Evolutionary conservation across 2,329 filamentous ascomycete genomes (phyloP), one percentile per base, ranked within the genome.

Genomic region (Aspergillus aculeatinus): DNA sequence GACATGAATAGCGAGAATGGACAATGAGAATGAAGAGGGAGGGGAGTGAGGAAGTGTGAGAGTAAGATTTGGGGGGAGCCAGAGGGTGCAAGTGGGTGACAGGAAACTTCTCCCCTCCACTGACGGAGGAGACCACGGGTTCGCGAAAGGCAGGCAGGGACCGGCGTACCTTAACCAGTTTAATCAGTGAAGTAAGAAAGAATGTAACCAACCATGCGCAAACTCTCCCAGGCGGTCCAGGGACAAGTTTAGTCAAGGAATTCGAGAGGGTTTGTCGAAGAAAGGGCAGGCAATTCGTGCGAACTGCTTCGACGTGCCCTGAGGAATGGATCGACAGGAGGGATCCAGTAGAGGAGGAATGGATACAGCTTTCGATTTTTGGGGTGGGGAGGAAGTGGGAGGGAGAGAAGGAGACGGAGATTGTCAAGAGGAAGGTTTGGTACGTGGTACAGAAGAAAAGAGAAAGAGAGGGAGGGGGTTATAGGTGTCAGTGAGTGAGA

Each of bases 261-360:
- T 29, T 33, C 47, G 16, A 21, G 29, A 27, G 31, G 33, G 27
- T 33, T 49, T 31, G 33, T 33, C 35, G 33, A 33, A 25, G 33
- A 33, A 56, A 44, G 55, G 61, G 52, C 44, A 59, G 57, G n/a
- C 56, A 51, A 55, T 29, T 54, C 48, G 48, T 57, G 48, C 35
- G 54, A 44, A 50, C 44, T 39, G 53, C 61, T 53, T 44, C 59
- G 53, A 55, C 44, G 59, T 52, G 60, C 61, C 60, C 51, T 56
- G 60, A 60, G 65, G 72, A 74, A 74, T 73, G 73, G 73, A 74
- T 74, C 73, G 71, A 66, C 72, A 73, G 70, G 70, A 74, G 70
- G 70, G 68, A 69, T 71, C 65, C 60, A 48, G 58, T 44, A 57
- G 53, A 48, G 48, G 56, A 35, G 39, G 39, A 44, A 44, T 44